Conservation (phyloP, 192 early-diverging fungal genomes). For the Obelidium mucronatum region DNA sequence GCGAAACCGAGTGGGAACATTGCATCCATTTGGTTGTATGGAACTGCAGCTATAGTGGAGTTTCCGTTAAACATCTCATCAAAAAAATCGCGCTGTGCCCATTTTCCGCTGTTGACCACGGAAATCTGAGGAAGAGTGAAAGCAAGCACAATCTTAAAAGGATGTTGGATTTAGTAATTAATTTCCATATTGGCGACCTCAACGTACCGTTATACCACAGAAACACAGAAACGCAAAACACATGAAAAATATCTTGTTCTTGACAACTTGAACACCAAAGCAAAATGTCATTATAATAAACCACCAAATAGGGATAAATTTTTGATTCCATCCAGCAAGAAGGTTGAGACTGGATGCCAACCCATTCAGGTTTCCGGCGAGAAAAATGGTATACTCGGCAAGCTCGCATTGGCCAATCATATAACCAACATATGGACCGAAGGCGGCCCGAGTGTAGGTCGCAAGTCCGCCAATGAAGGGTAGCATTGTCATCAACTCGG, state of each 20-base stretch:
- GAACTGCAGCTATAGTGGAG: not conserved
- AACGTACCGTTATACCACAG: not conserved
- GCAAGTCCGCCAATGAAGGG: conserved; percentile 31
- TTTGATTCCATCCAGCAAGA: not conserved
- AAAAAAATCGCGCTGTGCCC: conserved; percentile 5
- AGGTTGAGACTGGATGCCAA: not conserved
- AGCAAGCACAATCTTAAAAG: not conserved
- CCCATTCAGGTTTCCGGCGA: not conserved
- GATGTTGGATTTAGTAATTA: not conserved
- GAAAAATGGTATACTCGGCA: conserved; percentile 25
- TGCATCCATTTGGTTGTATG: not conserved
- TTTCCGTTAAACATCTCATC: not conserved
- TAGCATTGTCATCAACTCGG: conserved; percentile 33
- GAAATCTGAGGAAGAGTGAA: not conserved
- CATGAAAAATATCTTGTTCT: not conserved
- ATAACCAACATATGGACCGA: conserved; percentile 33
- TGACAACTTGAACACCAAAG: not conserved
- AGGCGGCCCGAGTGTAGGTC: conserved; percentile 24
- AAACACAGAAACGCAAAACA: not conserved
- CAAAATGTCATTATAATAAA: not conserved
- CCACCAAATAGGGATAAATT: conserved; percentile 5
- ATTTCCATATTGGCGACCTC: not conserved
- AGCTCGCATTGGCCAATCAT: conserved; percentile 24
- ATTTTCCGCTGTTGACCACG: not conserved
- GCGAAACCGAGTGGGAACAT: conserved; percentile 16